Conservation (phyloP, 164 flowering plant genomes). For the Litsea cubeba region DNA sequence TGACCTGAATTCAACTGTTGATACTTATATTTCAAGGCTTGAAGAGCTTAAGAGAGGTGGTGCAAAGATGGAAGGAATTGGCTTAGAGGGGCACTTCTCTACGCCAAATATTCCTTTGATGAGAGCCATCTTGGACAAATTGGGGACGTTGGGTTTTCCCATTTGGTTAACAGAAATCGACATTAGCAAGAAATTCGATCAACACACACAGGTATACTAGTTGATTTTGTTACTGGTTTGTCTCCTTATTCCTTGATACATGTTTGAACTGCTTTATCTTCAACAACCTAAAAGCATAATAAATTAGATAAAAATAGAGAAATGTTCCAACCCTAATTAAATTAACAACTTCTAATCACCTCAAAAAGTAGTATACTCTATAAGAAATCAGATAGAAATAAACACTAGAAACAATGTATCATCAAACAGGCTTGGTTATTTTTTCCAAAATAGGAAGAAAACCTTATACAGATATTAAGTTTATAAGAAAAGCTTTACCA, state of each 20-base stretch:
- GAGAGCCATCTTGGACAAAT: constrained; percentile 74
- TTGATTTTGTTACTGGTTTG: not conserved
- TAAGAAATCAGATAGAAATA: too few species aligned
- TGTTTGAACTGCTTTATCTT: too few species aligned
- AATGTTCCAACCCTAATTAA: too few species aligned
- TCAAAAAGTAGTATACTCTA: too few species aligned
- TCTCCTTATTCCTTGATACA: not conserved
- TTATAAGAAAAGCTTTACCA: too few species aligned
- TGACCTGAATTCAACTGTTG: constrained; percentile 84
- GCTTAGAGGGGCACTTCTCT: constrained; percentile 73
- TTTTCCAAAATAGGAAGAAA: too few species aligned
- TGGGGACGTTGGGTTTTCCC: constrained; percentile 75
- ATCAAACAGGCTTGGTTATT: too few species aligned
- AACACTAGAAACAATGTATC: too few species aligned
- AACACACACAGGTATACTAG: constrained; percentile 51
- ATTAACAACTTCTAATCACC: too few species aligned
- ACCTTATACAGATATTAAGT: too few species aligned
- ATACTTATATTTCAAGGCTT: constrained; percentile 48
- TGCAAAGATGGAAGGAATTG: constrained; percentile 67
- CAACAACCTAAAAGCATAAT: too few species aligned
- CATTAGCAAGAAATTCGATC: constrained; percentile 48
- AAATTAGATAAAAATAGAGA: too few species aligned
- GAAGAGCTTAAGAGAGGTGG: constrained; percentile 51
- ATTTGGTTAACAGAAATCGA: constrained; percentile 97
- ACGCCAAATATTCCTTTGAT: constrained; percentile 72